These are phyloP conservation scores for Sporothrix brunneoviolacea DNA, from an alignment of 2,329 filamentous ascomycete genomes.

Conservation along the genomic window DNA sequence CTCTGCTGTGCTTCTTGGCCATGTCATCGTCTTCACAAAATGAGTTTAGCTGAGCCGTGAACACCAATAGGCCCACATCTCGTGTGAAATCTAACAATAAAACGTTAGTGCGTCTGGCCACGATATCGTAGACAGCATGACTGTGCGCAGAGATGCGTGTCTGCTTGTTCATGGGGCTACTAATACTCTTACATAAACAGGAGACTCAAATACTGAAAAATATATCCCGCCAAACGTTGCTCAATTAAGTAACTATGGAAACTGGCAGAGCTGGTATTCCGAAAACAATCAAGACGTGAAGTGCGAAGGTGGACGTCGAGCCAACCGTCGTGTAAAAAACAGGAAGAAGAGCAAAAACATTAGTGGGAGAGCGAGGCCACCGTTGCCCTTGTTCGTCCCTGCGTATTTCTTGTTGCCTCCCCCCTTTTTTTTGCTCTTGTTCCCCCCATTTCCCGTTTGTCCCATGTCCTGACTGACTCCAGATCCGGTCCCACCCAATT, in stretches of 20 bases:
- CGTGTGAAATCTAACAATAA: no score
- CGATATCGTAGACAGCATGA: no score
- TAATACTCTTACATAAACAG: no score
- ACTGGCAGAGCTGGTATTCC: constrained; percentile 16
- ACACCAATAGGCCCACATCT: no score
- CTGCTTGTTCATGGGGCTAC: no score
- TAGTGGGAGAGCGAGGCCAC: background rate
- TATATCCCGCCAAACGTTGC: constrained; percentile 13
- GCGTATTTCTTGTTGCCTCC: background rate
- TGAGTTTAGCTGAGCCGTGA: no score
- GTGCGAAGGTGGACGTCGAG: constrained; percentile 2
- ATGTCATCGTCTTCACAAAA: no score
- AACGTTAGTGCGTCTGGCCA: no score
- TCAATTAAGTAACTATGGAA: constrained; percentile 21
- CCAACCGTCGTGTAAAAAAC: constrained; percentile 2
- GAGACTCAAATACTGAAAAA: no score
- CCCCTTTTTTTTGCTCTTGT: background rate
- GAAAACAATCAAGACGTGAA: background rate
- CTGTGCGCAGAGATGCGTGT: no score
- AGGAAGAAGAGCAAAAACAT: background rate
- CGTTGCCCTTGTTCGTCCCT: background rate
- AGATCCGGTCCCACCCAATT: constrained; percentile 9
- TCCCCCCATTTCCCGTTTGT: no score
- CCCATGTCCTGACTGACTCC: constrained; percentile 14
- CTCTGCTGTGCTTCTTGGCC: no score